Evolutionary conservation across 352 stramenopile genomes (phyloP), one percentile per base, ranked within the genome.

Genomic region (Globisporangium paroecandrum): DNA sequence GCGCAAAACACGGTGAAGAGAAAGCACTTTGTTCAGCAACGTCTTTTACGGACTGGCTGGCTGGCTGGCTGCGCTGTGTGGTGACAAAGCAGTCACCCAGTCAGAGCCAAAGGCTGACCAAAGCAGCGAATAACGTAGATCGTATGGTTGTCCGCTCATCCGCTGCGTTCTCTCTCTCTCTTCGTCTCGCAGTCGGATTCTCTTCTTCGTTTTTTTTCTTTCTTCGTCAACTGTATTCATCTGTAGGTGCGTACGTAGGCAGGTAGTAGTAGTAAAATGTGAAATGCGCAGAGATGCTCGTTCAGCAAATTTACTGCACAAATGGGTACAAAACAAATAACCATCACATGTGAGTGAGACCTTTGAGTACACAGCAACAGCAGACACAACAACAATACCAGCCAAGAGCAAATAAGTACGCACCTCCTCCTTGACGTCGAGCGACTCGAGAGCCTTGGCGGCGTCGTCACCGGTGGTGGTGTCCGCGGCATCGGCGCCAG

Each of bases 381-480:
- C 47, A 58, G 38, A 24, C 10, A 56, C 10, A 13, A 2, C 47
- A 22, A 54, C 25, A 5, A 57, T 32, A 32, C 29, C 2, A 22
- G 38, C 8, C 36, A 53, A 2, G 15, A 62, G 20, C 36, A 53
- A 49, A 12, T 7, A 15, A 46, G 13, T 46, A 63, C 66, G 66
- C 32, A 71, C 66, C 61, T 90, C 89, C 77, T 98, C 96, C 79
- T 95, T 95, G 71, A 97, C 96, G 59, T 94, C 89, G 32, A 98
- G 75, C 62, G 77, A 75, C 67, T 91, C 86, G 49, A 99, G 82
- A 24, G 93, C 94, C 77, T 98, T 95, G 55, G 95, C 93, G 34
- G 87, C 95, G 51, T 97, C 95, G 72, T 98, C 94, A 47, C 92
- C 97, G n/a, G 89, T 94, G 27, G 85, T 77, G 58, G 89, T 97